These are phyloP conservation scores for Colletotrichum sp. DNA, from an alignment of 2,329 filamentous ascomycete genomes.

Conservation along the genomic window DNA sequence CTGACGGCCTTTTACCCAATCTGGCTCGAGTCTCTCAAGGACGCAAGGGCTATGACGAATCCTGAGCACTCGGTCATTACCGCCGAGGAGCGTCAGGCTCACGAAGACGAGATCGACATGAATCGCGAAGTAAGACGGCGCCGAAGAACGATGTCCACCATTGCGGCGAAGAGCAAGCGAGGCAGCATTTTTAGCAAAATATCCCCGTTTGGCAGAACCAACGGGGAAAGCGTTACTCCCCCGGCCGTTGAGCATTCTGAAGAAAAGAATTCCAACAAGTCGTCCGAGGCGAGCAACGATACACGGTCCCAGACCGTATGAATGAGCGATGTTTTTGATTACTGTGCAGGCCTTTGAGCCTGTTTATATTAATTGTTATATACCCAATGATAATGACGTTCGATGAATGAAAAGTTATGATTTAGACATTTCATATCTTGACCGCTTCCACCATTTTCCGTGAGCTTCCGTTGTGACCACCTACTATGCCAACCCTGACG, in stretches of 20 bases:
- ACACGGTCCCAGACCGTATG: conserved; percentile 7
- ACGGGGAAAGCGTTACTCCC: conserved; percentile 14
- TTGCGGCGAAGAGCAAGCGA: conserved; percentile 8
- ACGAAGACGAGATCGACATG: conserved; percentile 12
- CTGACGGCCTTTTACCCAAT: conserved; percentile 53
- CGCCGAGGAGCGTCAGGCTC: conserved; percentile 9
- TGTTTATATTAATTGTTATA: conserved; percentile 19
- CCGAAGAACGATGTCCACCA: background rate
- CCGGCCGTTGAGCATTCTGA: conserved; percentile 14
- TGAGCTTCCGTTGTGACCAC: background rate
- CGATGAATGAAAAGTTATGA: conserved; percentile 3
- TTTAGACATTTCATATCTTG: background rate
- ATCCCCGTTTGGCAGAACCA: conserved; percentile 4
- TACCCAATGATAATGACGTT: conserved; percentile 21
- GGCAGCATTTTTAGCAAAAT: conserved; percentile 16
- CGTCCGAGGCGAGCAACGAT: conserved; percentile 12
- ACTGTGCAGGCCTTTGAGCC: background rate
- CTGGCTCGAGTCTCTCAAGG: conserved; percentile 50
- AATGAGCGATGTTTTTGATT: background rate
- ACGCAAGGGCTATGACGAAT: conserved; percentile 52
- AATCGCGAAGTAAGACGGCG: conserved; percentile 5
- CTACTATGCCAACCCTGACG: background rate
- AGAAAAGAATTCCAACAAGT: conserved; percentile 14
- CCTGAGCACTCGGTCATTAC: conserved; percentile 23
- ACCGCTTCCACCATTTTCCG: background rate